Evolutionary conservation across 2,329 filamentous ascomycete species (phyloP), one percentile per base, ranked within the genome.

Genomic region (Chaetomiaceae sp.): DNA sequence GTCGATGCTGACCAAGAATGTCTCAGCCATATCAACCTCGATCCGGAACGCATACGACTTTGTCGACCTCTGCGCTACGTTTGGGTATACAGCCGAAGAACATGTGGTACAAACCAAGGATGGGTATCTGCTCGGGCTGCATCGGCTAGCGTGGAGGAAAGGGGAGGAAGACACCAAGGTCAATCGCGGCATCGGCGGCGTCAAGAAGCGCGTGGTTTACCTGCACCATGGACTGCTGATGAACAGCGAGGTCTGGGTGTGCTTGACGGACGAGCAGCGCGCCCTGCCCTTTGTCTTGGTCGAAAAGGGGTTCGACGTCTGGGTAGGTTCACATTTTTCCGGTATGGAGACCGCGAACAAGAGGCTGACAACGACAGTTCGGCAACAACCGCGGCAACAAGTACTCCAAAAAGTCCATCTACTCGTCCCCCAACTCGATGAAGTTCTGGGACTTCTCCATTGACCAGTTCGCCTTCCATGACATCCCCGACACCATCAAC

Each of bases 201-300:
- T 88, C 25, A 80, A 80, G 70, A 96, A 96, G 74, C 88, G 85
- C 62, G 89, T 97, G 45, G 85, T 94, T 6, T 99, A 97, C 69
- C 75, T 99, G 59, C 94, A 99, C 66, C 94, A 99, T 70, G 94
- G 92, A 8, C 79, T 99, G 54, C 81, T 99, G 66, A 99, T 99
- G 94, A 97, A 96, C 71, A 96, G 91, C 63, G 94, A 99, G 70
- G 92, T 99, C 31, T 99, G 94, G 94, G 89, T 97, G 8, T 95
- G 90, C 66, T 74, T 92, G 66, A 95, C 92, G 0, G 89, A 96
- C 61, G 84, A 86, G 62, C 81, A 95, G 69, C 82, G 91, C 62
- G 92, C 88, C 61, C 75, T 99, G 36, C 90, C 94, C 0, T 97
- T 99, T 67, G 81, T 88, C 61, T 76, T 99, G 39, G 90, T 95